Percentiles rank a stretch among this genome's conserved stretches.
phyloP scores from a whole-genome alignment of 2,329 filamentous ascomycete species.

The Colletotrichum sp. region DNA sequence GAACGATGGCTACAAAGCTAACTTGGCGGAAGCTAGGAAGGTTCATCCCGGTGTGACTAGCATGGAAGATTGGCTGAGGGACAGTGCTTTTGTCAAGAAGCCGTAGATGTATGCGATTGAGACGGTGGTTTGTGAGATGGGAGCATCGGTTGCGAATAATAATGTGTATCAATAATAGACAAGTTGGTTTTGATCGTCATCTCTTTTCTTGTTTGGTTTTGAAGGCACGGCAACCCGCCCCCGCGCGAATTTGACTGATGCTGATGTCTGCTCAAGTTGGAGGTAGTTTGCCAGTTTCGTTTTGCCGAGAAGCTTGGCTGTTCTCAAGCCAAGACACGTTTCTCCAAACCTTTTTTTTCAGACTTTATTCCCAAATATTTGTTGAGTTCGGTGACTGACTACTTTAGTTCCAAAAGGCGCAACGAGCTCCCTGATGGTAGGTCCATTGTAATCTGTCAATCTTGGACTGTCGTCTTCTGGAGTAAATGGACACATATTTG shows the following conservation, averaged over 20 bases:
- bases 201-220: not conserved
- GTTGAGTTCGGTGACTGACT: not conserved
- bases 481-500: not conserved
- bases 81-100: not conserved
- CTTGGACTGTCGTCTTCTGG: not conserved
- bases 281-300: not conserved
- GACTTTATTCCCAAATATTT: not conserved
- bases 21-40: not conserved
- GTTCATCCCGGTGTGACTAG: not conserved
- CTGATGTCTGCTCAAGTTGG: not conserved
- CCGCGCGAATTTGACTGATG: not conserved
- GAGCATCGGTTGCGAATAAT: not conserved
- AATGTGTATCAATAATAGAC: not conserved
- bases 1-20: not conserved
- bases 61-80: not conserved
- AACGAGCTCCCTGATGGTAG: not conserved
- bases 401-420: not conserved
- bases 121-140: not conserved
- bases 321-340: not conserved
- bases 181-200: not conserved
- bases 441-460: not conserved
- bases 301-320: not conserved
- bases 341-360: not conserved
- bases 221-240: not conserved
- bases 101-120: not conserved